Percentiles rank a stretch among this genome's conserved stretches.
Evolutionary conservation across 2,329 filamentous ascomycete species (phyloP).

Genomic region (Fusarium phyllophilum): DNA sequence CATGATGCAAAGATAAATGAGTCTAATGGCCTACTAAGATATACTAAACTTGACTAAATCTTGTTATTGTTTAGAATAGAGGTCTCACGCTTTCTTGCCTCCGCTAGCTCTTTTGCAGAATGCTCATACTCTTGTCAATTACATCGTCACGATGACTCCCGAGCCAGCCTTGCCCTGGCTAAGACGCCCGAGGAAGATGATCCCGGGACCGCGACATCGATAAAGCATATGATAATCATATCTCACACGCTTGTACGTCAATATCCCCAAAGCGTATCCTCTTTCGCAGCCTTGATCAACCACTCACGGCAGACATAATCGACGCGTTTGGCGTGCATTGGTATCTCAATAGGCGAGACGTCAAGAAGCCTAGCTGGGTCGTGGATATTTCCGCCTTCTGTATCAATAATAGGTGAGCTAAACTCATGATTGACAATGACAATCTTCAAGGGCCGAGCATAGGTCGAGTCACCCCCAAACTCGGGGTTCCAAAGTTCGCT

Average conservation of each 20-base stretch:
- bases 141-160: too few species aligned
- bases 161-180: too few species aligned
- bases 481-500: slow-evolving; percentile 17
- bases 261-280: slow-evolving; percentile 15
- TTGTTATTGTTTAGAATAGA: neutral
- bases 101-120: too few species aligned
- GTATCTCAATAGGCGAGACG: slow-evolving; percentile 9
- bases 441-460: slow-evolving; percentile 25
- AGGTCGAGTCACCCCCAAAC: slow-evolving; percentile 21
- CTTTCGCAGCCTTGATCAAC: slow-evolving; percentile 19
- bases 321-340: slow-evolving; percentile 1
- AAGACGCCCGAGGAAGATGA: neutral
- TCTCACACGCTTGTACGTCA: neutral
- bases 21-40: neutral
- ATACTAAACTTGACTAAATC: neutral
- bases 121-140: too few species aligned
- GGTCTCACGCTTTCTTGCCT: neutral
- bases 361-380: slow-evolving; percentile 11
- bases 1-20: neutral
- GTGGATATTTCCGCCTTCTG: neutral
- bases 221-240: too few species aligned
- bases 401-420: slow-evolving; percentile 9
- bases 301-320: slow-evolving; percentile 30
- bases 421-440: slow-evolving; percentile 29
- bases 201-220: too few species aligned